Percentiles rank a stretch among this genome's conserved stretches.
Conservation (phyloP, 2,329 filamentous ascomycete genomes). For the Dothideomycetes sp. region DNA sequence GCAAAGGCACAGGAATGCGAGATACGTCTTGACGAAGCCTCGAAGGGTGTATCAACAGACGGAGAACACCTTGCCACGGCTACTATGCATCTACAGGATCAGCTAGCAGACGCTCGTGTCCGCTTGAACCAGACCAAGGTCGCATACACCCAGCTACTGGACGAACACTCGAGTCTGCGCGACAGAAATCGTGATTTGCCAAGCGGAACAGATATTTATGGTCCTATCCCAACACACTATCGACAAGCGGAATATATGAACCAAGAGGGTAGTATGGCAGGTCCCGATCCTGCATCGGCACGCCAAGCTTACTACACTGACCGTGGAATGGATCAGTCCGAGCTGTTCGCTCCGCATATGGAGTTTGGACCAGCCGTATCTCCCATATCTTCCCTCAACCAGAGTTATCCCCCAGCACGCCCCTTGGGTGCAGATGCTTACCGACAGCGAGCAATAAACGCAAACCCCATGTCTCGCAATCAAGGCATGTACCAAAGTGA, state of each 20-base stretch:
- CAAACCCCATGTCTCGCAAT: constrained; percentile 3
- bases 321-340: constrained; percentile 9
- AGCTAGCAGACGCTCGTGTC: constrained; percentile 33
- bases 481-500: background rate
- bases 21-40: constrained; percentile 16
- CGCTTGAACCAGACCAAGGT: constrained; percentile 44
- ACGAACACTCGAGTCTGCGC: constrained; percentile 41
- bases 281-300: background rate
- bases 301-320: constrained; percentile 4
- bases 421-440: constrained; percentile 8
- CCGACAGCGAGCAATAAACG: constrained; percentile 3
- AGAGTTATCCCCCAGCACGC: constrained; percentile 9
- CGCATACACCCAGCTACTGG: constrained; percentile 41
- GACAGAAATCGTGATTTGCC: constrained; percentile 28
- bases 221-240: background rate
- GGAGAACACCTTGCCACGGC: background rate
- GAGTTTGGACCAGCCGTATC: constrained; percentile 1
- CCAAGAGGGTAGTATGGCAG: constrained; percentile 4
- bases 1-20: constrained; percentile 41
- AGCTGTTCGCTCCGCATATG: constrained; percentile 16
- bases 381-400: constrained; percentile 13
- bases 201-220: background rate
- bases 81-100: constrained; percentile 1
- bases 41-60: background rate
- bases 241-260: background rate